Evolutionary conservation across 306 rosid species (phyloP), one percentile per base, ranked within the genome.

Genomic region (Mimosa pudica): DNA sequence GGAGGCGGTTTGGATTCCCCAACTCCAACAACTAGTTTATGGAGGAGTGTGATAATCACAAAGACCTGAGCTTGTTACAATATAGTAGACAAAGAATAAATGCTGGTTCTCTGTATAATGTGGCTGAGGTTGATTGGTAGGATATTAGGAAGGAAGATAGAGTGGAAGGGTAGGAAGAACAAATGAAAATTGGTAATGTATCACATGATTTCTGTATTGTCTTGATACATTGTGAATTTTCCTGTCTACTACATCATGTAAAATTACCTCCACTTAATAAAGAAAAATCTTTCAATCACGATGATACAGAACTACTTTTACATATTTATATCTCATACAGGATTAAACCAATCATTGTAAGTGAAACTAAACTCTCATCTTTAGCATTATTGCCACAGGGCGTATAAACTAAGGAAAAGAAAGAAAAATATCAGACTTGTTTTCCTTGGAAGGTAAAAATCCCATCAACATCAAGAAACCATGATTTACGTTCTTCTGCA

Each of bases 111-210:
- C 24, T 62, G 38, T 16, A 64, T 36, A 55, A 13, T 38, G 10
- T 38, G n/a, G 30, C 62, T 9, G 20, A 63, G 63, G 49, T 18
- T 65, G 52, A 4, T 55, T 17, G 70, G 52, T 44, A 42, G 57
- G 3, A 2, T 57, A 44, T 32, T 46, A 17, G 68, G 9, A 35
- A 4, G 3, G 79, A 63, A 58, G 5, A 38, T 38, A 33, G 6
- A 78, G 73, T 10, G 65, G 36, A 24, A 60, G 36, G 7, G 10
- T 20, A 35, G 7, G 10, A 18, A 10, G 45, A 20, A 58, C 2
- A 35, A 77, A 75, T 65, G 58, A 75, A 35, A 64, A 13, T 57
- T 75, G 70, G 75, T 32, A 11, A 49, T 48, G 62, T 49, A 48
- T 45, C 74, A 67, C 74, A 67, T 2, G 71, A 9, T 68, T 18